Percentiles rank a stretch among this genome's conserved stretches.
These are phyloP conservation scores for Pichia sp. DNA, from an alignment of 1,139 yeast species.

Conservation along the genomic window DNA sequence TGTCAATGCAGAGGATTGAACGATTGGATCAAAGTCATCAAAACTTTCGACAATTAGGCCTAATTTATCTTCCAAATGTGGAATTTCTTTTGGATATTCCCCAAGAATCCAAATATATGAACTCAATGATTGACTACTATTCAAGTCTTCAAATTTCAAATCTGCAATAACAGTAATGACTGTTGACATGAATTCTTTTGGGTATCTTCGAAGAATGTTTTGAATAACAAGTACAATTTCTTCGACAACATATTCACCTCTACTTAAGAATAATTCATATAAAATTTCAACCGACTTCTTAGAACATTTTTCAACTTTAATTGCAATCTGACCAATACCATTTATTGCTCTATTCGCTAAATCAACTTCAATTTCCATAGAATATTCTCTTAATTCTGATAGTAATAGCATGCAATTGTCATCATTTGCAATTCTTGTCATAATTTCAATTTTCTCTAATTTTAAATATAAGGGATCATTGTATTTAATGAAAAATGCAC, in stretches of 20 bases:
- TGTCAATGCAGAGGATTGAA: slow-evolving; percentile 72
- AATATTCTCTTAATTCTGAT: slow-evolving; percentile 84
- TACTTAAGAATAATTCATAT: slow-evolving; percentile 66
- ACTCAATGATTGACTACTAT: slow-evolving; percentile 56
- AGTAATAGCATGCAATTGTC: slow-evolving; percentile 63
- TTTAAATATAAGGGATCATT: slow-evolving; percentile 92
- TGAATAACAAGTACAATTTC: slow-evolving; percentile 74
- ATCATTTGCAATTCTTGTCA: slow-evolving; percentile 75
- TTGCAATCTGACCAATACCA: slow-evolving; percentile 86
- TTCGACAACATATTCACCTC: slow-evolving; percentile 72
- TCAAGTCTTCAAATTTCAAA: slow-evolving; percentile 52
- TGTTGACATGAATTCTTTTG: slow-evolving; percentile 56
- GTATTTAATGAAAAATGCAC: slow-evolving; percentile 89
- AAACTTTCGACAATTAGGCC: slow-evolving; percentile 53
- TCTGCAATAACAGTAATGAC: slow-evolving; percentile 58
- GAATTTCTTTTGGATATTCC: slow-evolving; percentile 74
- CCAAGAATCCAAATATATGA: slow-evolving; percentile 90
- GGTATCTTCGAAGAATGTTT: slow-evolving; percentile 75
- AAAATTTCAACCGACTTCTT: slow-evolving; percentile 71
- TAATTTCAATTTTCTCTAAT: slow-evolving; percentile 84
- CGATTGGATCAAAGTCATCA: slow-evolving; percentile 62
- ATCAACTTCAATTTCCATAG: slow-evolving; percentile 90
- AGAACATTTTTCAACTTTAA: slow-evolving; percentile 58
- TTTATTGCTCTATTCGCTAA: slow-evolving; percentile 76
- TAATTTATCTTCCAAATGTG: slow-evolving; percentile 40